Percentiles rank a stretch among this genome's conserved stretches.
phyloP scores from a whole-genome alignment of 192 early-diverging fungal species.

The Obelidium mucronatum region DNA sequence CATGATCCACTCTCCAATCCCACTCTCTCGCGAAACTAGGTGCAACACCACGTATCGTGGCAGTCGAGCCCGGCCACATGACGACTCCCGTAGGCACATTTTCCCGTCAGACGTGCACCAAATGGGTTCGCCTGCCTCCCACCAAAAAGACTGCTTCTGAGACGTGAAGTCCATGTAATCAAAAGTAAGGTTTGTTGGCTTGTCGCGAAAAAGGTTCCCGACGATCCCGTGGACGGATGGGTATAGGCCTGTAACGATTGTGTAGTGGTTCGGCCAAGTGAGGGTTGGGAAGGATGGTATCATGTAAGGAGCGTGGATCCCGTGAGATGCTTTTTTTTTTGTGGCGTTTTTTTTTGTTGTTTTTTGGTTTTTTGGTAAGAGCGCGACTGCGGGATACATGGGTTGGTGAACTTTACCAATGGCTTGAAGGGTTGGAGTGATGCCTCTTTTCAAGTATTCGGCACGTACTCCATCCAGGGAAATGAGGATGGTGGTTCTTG shows the following conservation, averaged over 20 bases:
- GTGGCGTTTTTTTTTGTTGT: neutral
- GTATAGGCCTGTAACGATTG: conserved; percentile 87
- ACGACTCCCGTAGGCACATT: conserved; percentile 72
- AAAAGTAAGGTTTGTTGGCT: conserved; percentile 74
- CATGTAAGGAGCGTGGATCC: conserved; percentile 65
- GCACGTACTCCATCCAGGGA: conserved; percentile 88
- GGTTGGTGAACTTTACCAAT: conserved; percentile 48
- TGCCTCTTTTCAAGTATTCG: conserved; percentile 78
- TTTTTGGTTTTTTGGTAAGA: neutral
- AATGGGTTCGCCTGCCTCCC: conserved; percentile 89
- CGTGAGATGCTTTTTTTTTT: conserved; percentile 26
- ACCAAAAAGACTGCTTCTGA: conserved; percentile 79
- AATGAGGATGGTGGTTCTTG: conserved; percentile 67
- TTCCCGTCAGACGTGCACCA: conserved; percentile 88
- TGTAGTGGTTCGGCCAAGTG: conserved; percentile 95
- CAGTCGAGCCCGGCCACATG: conserved; percentile 87
- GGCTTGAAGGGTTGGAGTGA: conserved; percentile 71
- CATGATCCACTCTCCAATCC: conserved; percentile 48
- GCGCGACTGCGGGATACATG: neutral
- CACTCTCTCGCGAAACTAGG: conserved; percentile 77
- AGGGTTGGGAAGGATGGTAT: conserved; percentile 76
- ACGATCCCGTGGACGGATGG: conserved; percentile 94
- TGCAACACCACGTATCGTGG: conserved; percentile 54
- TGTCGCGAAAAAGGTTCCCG: conserved; percentile 85
- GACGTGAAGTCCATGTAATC: conserved; percentile 72